These are phyloP conservation scores for Mrakia blollopis DNA, from an alignment of 768 basidiomycete genomes.

Conservation along the genomic window DNA sequence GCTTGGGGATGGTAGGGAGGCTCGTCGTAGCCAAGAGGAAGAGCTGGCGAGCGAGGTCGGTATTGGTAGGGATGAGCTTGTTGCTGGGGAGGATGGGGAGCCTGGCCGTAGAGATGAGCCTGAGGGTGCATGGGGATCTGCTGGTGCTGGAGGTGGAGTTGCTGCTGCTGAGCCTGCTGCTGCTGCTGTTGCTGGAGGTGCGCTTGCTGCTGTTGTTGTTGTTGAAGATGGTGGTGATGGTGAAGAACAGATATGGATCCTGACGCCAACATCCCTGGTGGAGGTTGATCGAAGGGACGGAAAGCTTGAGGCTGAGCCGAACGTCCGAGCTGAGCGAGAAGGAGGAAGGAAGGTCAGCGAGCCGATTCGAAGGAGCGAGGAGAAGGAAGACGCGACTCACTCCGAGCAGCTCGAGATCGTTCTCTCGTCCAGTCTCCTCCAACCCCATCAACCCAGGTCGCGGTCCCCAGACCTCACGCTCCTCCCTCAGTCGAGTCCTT, in stretches of 20 bases:
- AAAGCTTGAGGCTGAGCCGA: slow-evolving; percentile 6
- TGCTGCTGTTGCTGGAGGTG: not conserved
- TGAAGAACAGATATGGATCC: not conserved
- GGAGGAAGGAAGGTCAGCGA: not conserved
- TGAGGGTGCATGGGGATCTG: slow-evolving; percentile 19
- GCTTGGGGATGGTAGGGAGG: slow-evolving; percentile 6
- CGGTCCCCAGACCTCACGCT: slow-evolving; percentile 30
- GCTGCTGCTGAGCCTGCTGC: not conserved
- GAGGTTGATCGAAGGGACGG: slow-evolving; percentile 19
- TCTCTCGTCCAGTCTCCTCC: slow-evolving; percentile 15
- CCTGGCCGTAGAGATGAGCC: not conserved
- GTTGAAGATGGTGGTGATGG: not conserved
- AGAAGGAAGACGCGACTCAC: slow-evolving; percentile 14
- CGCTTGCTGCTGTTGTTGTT: slow-evolving; percentile 7
- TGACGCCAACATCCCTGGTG: slow-evolving; percentile 10
- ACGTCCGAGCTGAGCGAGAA: slow-evolving; percentile 6
- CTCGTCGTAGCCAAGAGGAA: not conserved
- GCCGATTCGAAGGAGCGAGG: not conserved
- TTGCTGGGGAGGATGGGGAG: slow-evolving; percentile 14
- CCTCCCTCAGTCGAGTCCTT: slow-evolving; percentile 22
- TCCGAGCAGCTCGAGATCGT: slow-evolving; percentile 29
- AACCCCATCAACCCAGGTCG: slow-evolving; percentile 28
- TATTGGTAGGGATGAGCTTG: slow-evolving; percentile 16
- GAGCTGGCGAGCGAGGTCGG: slow-evolving; percentile 11
- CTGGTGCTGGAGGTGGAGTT: not conserved